Conservation (phyloP, 208 protist species). For the Trypanosoma rangeli region DNA sequence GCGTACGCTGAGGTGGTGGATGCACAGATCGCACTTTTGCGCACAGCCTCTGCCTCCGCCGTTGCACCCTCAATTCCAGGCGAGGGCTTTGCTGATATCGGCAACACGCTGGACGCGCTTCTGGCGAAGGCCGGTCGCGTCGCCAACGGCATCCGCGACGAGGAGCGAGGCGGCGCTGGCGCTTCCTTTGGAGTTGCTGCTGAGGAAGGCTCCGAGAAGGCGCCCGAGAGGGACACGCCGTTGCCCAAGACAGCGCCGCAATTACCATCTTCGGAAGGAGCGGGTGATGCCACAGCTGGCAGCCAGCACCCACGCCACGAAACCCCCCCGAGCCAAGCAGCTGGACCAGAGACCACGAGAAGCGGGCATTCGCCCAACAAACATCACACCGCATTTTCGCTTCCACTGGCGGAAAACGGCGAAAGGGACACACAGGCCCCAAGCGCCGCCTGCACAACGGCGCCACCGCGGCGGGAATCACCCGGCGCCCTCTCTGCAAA, state of each 20-base stretch:
- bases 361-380: background rate
- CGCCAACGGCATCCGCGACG: background rate
- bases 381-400: background rate
- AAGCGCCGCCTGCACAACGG: background rate
- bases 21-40: slow-evolving; percentile 19
- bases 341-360: background rate
- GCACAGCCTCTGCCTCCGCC: background rate
- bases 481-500: background rate
- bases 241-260: background rate
- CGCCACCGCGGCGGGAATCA: background rate
- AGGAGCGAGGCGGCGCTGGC: background rate
- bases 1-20: slow-evolving; percentile 20
- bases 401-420: background rate
- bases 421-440: background rate
- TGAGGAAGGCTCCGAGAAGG: background rate
- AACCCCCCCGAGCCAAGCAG: background rate
- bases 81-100: background rate
- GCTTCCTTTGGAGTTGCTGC: background rate
- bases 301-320: background rate
- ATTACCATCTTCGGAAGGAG: background rate
- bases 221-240: background rate
- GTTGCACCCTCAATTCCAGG: background rate
- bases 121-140: background rate
- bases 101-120: slow-evolving; percentile 1
- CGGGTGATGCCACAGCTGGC: background rate